phyloP scores from a whole-genome alignment of 2,329 filamentous ascomycete genomes.

The Cladosporium sp. region DNA sequence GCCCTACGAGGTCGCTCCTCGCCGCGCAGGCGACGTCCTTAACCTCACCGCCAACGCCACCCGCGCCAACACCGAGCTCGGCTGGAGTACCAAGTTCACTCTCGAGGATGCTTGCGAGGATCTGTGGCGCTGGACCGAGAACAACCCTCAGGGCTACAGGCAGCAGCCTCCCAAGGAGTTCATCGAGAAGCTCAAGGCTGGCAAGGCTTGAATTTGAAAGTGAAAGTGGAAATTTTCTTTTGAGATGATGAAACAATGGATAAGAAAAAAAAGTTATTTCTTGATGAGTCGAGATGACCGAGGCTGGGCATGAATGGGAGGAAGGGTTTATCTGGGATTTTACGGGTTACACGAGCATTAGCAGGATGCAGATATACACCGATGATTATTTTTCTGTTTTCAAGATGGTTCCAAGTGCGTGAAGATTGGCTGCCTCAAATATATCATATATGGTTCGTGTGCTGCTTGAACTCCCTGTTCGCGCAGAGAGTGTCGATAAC shows the following conservation, averaged over 20 bases:
- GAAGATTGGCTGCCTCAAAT: neutral
- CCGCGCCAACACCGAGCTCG: conserved; percentile 82
- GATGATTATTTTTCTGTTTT: neutral
- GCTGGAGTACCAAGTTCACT: conserved; percentile 87
- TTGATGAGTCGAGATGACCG: neutral
- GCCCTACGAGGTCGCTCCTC: conserved; percentile 79
- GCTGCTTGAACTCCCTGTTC: neutral
- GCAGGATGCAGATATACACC: conserved; percentile 2
- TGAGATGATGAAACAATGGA: neutral
- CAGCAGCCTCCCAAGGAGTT: conserved; percentile 87
- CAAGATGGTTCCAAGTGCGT: neutral
- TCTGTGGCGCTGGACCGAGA: conserved; percentile 95
- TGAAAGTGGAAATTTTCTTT: neutral
- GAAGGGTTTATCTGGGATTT: neutral
- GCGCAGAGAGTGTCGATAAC: no score
- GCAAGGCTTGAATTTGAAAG: conserved; percentile 24
- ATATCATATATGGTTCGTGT: no score
- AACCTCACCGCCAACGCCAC: conserved; percentile 91
- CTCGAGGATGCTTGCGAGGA: conserved; percentile 93
- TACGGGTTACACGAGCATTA: neutral
- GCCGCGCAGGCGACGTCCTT: conserved; percentile 86
- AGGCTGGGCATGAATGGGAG: neutral
- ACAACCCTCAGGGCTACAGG: conserved; percentile 93
- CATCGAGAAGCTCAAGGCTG: conserved; percentile 55
- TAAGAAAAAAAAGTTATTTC: neutral